Evolutionary conservation across 371 early-diverging fungal genomes (phyloP), one percentile per base, ranked within the genome.

Genomic region (Sanchytrium tribonematis): DNA sequence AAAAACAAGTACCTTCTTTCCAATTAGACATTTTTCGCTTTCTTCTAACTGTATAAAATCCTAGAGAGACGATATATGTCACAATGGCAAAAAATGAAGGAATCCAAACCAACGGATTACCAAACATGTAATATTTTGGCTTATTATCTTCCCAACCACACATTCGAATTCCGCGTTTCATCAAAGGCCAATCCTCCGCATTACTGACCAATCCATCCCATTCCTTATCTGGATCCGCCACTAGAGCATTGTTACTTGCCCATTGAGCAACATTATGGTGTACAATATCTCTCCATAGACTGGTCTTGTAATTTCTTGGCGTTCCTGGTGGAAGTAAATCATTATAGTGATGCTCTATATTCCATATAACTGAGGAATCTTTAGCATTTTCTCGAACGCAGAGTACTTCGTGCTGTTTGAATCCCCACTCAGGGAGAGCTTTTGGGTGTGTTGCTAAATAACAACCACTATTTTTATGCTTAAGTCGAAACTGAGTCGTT

Each of bases 231-330:
- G 88, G 88, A 77, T 98, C 97, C 17, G 97, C 94, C 17, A 87
- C 83, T 72, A 99, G 80, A 1, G 97, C 96, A 74, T 98, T 98
- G 80, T 99, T 99, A 27, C 89, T 86, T 0, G 86, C 86, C 86
- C 89, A 92, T 98, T 98, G 98, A 48, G 95, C 92, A 12, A 87
- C 86, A 75, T 98, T 98, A 70, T 93, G 78, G 76, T 95, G 91
- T 71, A 89, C 76, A 74, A 97, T 88, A 77, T 95, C 88, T 69
- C 83, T 80, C 70, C 90, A 75, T 77, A 98, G 97, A 28, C 75
- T 77, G 27, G 88, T 82, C 72, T 81, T 83, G 78, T 84, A 86
- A 67, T 70, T 29, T 1, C 78, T 68, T 12, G 68, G 72, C 27
- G 74, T 81, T 71, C 77, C 83, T 31, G 74, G 78, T 69, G 75